Base-by-base conservation (phyloP, 495 filamentous ascomycete genomes). In the Hypoxylon crocopeplum region DNA sequence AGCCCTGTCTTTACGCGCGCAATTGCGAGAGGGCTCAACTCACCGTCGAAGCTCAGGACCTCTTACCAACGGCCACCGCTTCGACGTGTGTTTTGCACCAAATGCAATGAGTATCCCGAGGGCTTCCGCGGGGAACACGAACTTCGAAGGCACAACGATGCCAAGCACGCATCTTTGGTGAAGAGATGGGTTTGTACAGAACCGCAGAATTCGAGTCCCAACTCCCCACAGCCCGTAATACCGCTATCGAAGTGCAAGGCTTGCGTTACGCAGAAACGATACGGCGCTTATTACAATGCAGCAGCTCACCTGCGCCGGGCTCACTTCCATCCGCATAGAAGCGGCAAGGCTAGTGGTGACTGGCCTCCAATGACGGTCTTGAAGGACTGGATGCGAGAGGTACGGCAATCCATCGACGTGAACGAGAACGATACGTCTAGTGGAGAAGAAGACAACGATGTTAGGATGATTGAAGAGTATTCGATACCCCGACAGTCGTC, bases 251-350 rank as follows among this genome's bases (percentile, higher is more conserved):
- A 88, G 64, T 98, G 94, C 81, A 96, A 97, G 70, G 86, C 89
- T 41, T 98, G 94, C 56, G 79, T 85, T 15, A 88, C 82, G 34
- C 72, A 80, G 48, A 85, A 87, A 52, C 94, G 94, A 68, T 98
- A 98, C 64, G 89, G 89, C 0, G 92, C 90, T n/a, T 96, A 98
- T 71, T 97, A 98, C 66, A 98, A 98, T 61, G 93, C 93, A 2
- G 92, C 93, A 7, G 93, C 93, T 4, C 94, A 98, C 72, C 79
- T 98, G 7, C 84, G 93, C 25, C 83, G 94, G 20, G 90, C 91
- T 11, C 94, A 98, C 68, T 98, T 97, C 77, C 76, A 80, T 33
- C 78, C 91, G 62, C 79, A 85, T 46, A 82, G 91, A 30, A 91
- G 90, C 25, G 92, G 92, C 11, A 94, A 93, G 67, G 91, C 89